Evolutionary conservation across 805 yeast genomes (phyloP).

Genomic region (Myxozyma melibiosi): DNA sequence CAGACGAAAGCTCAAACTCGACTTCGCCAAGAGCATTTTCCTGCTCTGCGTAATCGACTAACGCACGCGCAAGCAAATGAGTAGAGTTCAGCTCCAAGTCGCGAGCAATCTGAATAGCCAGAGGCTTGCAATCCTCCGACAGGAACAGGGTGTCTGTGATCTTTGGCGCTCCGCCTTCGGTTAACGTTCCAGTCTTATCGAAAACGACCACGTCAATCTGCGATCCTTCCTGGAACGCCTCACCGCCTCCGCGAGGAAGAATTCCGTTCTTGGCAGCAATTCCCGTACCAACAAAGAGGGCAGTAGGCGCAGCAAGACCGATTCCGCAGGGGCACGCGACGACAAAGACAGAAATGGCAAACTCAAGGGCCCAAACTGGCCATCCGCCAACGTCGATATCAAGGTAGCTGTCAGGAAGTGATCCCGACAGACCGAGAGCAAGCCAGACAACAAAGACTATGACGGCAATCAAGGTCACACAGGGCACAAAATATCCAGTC

Average conservation of each 20-base stretch:
- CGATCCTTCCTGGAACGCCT: slow-evolving; percentile 78
- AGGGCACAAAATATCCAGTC: slow-evolving; percentile 74
- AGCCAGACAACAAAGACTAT: slow-evolving; percentile 73
- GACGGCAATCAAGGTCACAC: slow-evolving; percentile 62
- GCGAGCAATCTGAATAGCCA: slow-evolving; percentile 53
- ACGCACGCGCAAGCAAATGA: slow-evolving; percentile 69
- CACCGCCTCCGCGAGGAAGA: slow-evolving; percentile 78
- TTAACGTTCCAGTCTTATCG: slow-evolving; percentile 79
- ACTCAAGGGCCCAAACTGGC: slow-evolving; percentile 75
- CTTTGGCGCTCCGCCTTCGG: slow-evolving; percentile 60
- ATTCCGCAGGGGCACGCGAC: slow-evolving; percentile 87
- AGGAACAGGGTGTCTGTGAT: slow-evolving; percentile 52
- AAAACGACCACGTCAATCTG: slow-evolving; percentile 65
- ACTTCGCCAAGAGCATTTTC: slow-evolving; percentile 15
- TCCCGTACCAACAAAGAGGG: slow-evolving; percentile 77
- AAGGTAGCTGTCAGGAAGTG: slow-evolving; percentile 56
- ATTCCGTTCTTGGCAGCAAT: slow-evolving; percentile 77
- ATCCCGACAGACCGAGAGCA: slow-evolving; percentile 55
- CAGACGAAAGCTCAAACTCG: slow-evolving; percentile 1
- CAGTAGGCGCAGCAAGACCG: slow-evolving; percentile 84
- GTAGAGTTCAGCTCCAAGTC: slow-evolving; percentile 65
- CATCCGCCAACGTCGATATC: slow-evolving; percentile 73
- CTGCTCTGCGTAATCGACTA: slow-evolving; percentile 47
- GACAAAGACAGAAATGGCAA: slow-evolving; percentile 77
- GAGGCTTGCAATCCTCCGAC: slow-evolving; percentile 31